These are phyloP conservation scores for Coniophora puteana DNA, from an alignment of 1,284 basidiomycete species.

Conservation along the genomic window DNA sequence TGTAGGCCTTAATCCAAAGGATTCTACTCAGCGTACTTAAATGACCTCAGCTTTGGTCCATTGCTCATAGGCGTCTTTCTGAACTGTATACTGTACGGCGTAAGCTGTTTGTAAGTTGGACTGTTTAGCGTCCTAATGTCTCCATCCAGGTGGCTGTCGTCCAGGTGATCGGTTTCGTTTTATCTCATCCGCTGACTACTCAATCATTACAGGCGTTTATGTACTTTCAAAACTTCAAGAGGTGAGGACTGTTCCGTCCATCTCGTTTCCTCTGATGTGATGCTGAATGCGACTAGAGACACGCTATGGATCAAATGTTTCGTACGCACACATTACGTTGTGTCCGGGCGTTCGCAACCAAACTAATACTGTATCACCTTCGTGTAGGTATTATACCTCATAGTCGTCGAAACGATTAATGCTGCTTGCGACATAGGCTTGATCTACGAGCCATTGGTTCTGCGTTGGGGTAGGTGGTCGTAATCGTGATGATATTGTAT, in stretches of 20 bases:
- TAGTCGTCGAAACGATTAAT: slow-evolving; percentile 40
- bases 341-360: not conserved
- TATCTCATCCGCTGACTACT: slow-evolving; percentile 6
- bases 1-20: too few species aligned
- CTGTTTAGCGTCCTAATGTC: too few species aligned
- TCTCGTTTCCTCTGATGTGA: not conserved
- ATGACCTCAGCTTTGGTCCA: slow-evolving; percentile 35
- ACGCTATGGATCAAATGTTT: slow-evolving; percentile 36
- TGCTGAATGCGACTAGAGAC: slow-evolving; percentile 27
- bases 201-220: slow-evolving; percentile 28
- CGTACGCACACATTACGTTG: slow-evolving; percentile 22
- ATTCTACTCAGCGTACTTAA: too few species aligned
- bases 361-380: too few species aligned
- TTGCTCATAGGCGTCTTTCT: slow-evolving; percentile 41
- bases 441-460: slow-evolving; percentile 42
- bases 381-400: slow-evolving; percentile 40
- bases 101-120: slow-evolving; percentile 24
- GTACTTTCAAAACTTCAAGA: slow-evolving; percentile 10
- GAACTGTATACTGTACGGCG: slow-evolving; percentile 47
- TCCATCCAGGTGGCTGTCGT: too few species aligned
- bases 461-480: slow-evolving; percentile 36
- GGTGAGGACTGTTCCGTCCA: too few species aligned
- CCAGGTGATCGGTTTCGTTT: slow-evolving; percentile 12
- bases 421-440: slow-evolving; percentile 39
- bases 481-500: not conserved